Conservation (phyloP, 1,139 yeast species). For the Yamadazyma jaroonii region DNA sequence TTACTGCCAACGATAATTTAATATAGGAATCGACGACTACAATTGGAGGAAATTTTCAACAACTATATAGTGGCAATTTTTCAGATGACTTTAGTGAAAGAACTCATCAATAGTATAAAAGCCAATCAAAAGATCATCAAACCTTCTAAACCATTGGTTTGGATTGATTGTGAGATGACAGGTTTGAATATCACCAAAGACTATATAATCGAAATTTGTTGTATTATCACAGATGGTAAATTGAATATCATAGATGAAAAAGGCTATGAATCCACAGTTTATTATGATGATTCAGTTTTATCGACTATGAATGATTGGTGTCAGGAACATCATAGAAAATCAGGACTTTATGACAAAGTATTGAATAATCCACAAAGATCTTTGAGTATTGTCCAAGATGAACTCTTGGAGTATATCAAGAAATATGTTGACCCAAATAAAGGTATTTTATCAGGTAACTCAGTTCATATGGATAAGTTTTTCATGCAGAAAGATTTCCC, state of each 20-base stretch:
- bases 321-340: conserved; percentile 66
- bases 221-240: conserved; percentile 81
- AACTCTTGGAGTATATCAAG: conserved; percentile 59
- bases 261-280: conserved; percentile 82
- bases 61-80: no score
- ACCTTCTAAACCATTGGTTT: conserved; percentile 50
- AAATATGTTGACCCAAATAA: conserved; percentile 48
- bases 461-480: conserved; percentile 87
- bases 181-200: conserved; percentile 76
- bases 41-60: no score
- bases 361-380: conserved; percentile 53
- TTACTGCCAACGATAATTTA: no score
- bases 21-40: no score
- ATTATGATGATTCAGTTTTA: conserved; percentile 61
- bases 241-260: conserved; percentile 61
- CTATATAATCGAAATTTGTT: conserved; percentile 86
- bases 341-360: conserved; percentile 77
- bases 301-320: conserved; percentile 88
- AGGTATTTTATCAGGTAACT: conserved; percentile 85
- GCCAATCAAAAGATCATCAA: conserved; percentile 1
- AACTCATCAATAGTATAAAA: conserved; percentile 1
- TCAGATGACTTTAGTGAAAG: conserved; percentile 3
- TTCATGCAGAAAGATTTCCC: conserved; percentile 88
- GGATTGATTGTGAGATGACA: conserved; percentile 91
- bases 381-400: conserved; percentile 57